Conservation (phyloP, 148 eudicot species). For the Agrostemma githago region DNA sequence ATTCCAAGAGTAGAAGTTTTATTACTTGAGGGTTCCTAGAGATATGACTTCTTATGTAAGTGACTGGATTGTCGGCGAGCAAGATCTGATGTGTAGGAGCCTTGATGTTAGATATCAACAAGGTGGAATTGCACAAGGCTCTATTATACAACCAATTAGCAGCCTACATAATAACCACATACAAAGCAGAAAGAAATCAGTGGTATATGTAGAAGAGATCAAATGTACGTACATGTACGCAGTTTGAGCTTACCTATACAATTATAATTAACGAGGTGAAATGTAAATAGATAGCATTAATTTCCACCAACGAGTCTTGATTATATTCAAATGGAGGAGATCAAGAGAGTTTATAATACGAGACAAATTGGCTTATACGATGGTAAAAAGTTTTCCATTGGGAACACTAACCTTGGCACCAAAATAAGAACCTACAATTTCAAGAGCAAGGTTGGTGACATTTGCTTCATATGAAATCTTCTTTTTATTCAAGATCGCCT, state of each 20-base stretch:
- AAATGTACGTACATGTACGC: no score
- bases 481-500: slow-evolving; percentile 27
- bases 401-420: slow-evolving; percentile 22
- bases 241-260: no score
- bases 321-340: no score
- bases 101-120: slow-evolving; percentile 27
- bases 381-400: no score
- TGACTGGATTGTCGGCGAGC: slow-evolving; percentile 27
- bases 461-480: slow-evolving; percentile 31
- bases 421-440: slow-evolving; percentile 5
- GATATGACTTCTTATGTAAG: slow-evolving; percentile 19
- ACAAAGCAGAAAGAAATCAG: no score
- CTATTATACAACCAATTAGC: slow-evolving; percentile 23
- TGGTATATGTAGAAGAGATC: no score
- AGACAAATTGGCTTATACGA: no score
- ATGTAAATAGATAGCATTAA: no score
- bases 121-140: slow-evolving; percentile 12
- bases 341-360: no score
- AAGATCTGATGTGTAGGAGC: slow-evolving; percentile 26
- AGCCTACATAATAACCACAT: background rate
- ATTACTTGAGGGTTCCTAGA: slow-evolving; percentile 23
- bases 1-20: background rate
- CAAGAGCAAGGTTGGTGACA: background rate
- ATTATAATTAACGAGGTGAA: no score
- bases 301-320: no score